Evolutionary conservation across 1,284 basidiomycete species (phyloP).

Genomic region (Lignosus rhinocerotis): DNA sequence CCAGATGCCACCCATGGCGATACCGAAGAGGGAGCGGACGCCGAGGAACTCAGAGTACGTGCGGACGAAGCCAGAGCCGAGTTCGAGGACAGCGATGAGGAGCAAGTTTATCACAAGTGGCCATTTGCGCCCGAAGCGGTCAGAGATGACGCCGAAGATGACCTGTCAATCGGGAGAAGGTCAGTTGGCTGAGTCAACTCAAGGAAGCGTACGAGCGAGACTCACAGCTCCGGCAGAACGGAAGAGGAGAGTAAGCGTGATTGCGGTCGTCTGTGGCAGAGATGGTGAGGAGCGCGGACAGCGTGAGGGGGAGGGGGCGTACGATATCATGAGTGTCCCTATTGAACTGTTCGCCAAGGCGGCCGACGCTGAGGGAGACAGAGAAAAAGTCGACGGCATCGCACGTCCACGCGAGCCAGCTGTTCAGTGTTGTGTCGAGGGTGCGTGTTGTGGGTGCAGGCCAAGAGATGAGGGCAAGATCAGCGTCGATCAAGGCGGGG

Average conservation of each 20-base stretch:
- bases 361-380: slow-evolving; percentile 71
- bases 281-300: neutral
- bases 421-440: slow-evolving; percentile 29
- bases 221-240: slow-evolving; percentile 81
- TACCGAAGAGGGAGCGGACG: slow-evolving; percentile 77
- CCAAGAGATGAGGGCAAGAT: slow-evolving; percentile 8
- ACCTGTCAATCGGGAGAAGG: slow-evolving; percentile 39
- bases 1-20: slow-evolving; percentile 89
- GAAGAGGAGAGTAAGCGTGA: slow-evolving; percentile 93
- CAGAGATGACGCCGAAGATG: slow-evolving; percentile 79
- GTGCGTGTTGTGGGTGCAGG: slow-evolving; percentile 13
- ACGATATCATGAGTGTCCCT: slow-evolving; percentile 53
- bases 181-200: neutral
- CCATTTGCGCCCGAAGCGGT: slow-evolving; percentile 93
- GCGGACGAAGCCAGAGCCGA: slow-evolving; percentile 76
- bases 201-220: neutral
- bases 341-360: slow-evolving; percentile 56
- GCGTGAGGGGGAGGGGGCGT: slow-evolving; percentile 25
- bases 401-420: slow-evolving; percentile 80
- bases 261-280: slow-evolving; percentile 65
- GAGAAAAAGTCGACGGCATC: slow-evolving; percentile 85
- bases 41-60: slow-evolving; percentile 71
- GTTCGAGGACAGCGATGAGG: slow-evolving; percentile 73
- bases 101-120: slow-evolving; percentile 80
- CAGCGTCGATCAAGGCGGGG: slow-evolving; percentile 6